Conservation (phyloP, 345 rosid species). For the Lenwebbia sp. region DNA sequence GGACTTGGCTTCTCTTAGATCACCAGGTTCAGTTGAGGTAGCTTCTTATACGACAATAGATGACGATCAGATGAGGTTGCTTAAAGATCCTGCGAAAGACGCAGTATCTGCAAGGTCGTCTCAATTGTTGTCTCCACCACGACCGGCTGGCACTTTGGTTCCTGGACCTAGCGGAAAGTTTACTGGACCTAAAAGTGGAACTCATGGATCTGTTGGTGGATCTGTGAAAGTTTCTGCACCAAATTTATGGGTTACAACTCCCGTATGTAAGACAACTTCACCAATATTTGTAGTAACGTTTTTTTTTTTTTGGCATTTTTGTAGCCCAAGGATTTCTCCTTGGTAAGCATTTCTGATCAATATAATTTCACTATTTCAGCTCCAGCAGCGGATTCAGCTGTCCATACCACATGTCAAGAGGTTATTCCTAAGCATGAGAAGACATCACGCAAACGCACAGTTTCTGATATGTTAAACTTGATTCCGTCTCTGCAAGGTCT, state of each 20-base stretch:
- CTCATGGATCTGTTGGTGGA: slow-evolving; percentile 27
- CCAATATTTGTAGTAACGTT: neutral
- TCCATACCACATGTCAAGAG: slow-evolving; percentile 26
- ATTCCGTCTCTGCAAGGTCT: slow-evolving; percentile 72
- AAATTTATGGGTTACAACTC: slow-evolving; percentile 41
- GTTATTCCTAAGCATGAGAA: slow-evolving; percentile 30
- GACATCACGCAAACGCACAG: slow-evolving; percentile 51
- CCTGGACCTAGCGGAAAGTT: slow-evolving; percentile 31
- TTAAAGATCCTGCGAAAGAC: slow-evolving; percentile 25
- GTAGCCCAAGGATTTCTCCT: neutral
- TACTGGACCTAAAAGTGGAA: slow-evolving; percentile 33
- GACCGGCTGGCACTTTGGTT: slow-evolving; percentile 26
- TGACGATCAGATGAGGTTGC: slow-evolving; percentile 38
- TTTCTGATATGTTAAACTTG: slow-evolving; percentile 58
- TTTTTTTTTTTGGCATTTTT: neutral
- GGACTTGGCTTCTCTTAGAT: slow-evolving; percentile 65
- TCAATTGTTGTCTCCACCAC: slow-evolving; percentile 51
- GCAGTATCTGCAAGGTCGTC: slow-evolving; percentile 31
- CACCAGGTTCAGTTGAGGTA: slow-evolving; percentile 39
- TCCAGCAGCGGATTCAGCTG: slow-evolving; percentile 32
- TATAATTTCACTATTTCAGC: slow-evolving; percentile 31
- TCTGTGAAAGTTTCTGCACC: slow-evolving; percentile 29
- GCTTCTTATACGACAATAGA: slow-evolving; percentile 24
- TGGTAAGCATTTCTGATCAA: slow-evolving; percentile 12
- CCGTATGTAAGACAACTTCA: slow-evolving; percentile 68